phyloP scores from a whole-genome alignment of 768 basidiomycete species.

The Boletus rubescentipes region DNA sequence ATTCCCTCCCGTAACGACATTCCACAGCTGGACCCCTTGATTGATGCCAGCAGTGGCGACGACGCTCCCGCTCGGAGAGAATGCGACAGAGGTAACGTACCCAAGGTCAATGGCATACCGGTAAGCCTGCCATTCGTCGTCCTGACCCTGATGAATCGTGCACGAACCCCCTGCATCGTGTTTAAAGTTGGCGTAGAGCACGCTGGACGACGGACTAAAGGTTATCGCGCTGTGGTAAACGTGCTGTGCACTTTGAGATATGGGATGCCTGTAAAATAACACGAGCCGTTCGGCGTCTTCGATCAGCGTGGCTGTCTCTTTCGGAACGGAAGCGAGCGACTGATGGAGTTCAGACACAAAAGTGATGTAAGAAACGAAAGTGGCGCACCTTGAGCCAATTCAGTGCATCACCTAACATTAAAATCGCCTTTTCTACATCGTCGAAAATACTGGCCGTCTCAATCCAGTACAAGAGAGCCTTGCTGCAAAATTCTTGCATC shows the following conservation, averaged over 20 bases:
- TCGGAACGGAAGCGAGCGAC: not conserved
- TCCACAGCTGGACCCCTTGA: slow-evolving; percentile 19
- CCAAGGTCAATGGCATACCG: slow-evolving; percentile 5
- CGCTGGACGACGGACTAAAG: slow-evolving; percentile 6
- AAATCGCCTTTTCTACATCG: slow-evolving; percentile 10
- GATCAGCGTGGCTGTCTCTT: slow-evolving; percentile 1
- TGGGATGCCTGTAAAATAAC: slow-evolving; percentile 10
- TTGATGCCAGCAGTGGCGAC: slow-evolving; percentile 13
- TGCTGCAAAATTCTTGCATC: slow-evolving; percentile 8
- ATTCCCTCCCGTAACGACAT: slow-evolving; percentile 10
- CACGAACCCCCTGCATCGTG: slow-evolving; percentile 7
- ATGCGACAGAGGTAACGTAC: slow-evolving; percentile 8
- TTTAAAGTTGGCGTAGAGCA: slow-evolving; percentile 11
- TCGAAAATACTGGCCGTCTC: slow-evolving; percentile 12
- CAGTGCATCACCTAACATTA: slow-evolving; percentile 6
- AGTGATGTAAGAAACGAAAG: not conserved
- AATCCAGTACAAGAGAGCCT: slow-evolving; percentile 13
- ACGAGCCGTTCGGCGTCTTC: slow-evolving; percentile 15
- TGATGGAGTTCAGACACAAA: not conserved
- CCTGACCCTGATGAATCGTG: not conserved
- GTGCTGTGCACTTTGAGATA: slow-evolving; percentile 14
- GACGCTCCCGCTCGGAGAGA: slow-evolving; percentile 12
- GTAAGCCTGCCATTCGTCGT: slow-evolving; percentile 4
- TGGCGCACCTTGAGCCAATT: slow-evolving; percentile 14
- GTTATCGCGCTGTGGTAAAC: slow-evolving; percentile 13